Percentiles rank a stretch among this genome's conserved stretches.
Conservation (phyloP, 345 rosid genomes). For the Populus nigra region DNA sequence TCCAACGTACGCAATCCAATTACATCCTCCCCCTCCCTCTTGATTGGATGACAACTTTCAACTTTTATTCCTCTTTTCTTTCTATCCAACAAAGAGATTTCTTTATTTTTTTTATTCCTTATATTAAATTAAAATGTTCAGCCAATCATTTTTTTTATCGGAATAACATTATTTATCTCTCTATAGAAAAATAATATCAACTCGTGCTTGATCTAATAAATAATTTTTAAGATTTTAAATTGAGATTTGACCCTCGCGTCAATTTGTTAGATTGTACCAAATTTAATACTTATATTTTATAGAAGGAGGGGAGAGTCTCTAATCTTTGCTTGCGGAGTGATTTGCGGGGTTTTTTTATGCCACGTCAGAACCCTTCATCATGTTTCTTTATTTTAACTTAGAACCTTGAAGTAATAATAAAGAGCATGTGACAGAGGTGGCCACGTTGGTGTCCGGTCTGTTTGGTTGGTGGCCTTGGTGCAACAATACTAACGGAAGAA, state of each 20-base stretch:
- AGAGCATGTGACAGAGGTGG: conserved; percentile 4
- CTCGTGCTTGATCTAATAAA: no score
- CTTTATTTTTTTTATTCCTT: not conserved
- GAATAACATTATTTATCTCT: no score
- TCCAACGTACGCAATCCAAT: not conserved
- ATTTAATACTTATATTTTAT: not conserved
- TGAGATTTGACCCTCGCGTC: no score
- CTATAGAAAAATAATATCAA: no score
- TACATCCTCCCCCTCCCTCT: not conserved
- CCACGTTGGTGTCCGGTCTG: conserved; percentile 13
- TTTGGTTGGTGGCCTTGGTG: conserved; percentile 7
- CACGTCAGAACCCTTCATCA: not conserved
- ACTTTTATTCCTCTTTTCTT: not conserved
- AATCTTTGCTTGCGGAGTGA: conserved; percentile 30
- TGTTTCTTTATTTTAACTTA: not conserved
- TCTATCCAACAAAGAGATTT: not conserved
- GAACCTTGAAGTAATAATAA: no score
- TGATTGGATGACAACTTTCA: conserved; percentile 19
- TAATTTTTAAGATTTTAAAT: no score
- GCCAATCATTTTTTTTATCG: no score
- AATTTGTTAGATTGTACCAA: no score
- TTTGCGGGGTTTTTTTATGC: conserved; percentile 20
- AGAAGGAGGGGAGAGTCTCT: not conserved
- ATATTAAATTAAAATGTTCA: not conserved
- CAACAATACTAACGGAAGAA: conserved; percentile 20